These are phyloP conservation scores for Ananas comosus DNA, from an alignment of 176 grass and related monocot species.

Conservation along the genomic window DNA sequence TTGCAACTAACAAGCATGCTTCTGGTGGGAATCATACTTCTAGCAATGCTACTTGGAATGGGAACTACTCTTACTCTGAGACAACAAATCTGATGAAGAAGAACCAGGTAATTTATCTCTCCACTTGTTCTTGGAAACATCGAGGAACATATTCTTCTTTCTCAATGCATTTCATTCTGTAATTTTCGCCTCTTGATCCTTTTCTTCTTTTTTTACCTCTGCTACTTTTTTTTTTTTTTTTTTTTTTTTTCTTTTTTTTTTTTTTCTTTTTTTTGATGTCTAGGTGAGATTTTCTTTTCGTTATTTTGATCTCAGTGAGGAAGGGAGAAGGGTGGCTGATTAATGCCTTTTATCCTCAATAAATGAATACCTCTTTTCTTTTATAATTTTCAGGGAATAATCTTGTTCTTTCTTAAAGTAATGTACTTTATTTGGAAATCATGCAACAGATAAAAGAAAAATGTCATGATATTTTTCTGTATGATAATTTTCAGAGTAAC, in stretches of 20 bases:
- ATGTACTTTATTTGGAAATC: background rate
- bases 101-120: no score
- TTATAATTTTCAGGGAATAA: background rate
- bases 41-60: conserved; percentile 9
- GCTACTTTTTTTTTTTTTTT: no score
- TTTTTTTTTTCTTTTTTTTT: no score
- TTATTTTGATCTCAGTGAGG: background rate
- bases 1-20: conserved; percentile 25
- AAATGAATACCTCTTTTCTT: background rate
- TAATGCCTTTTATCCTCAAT: background rate
- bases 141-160: no score
- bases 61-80: background rate
- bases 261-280: no score
- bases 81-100: no score
- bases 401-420: background rate
- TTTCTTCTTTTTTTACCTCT: no score
- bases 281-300: background rate
- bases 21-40: conserved; percentile 3
- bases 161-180: no score
- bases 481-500: background rate
- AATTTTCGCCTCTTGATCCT: no score
- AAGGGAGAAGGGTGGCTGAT: background rate
- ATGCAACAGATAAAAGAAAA: background rate
- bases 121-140: no score
- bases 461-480: background rate